phyloP scores from a whole-genome alignment of 176 grass and related monocot species.

The Elaeis guineensis region DNA sequence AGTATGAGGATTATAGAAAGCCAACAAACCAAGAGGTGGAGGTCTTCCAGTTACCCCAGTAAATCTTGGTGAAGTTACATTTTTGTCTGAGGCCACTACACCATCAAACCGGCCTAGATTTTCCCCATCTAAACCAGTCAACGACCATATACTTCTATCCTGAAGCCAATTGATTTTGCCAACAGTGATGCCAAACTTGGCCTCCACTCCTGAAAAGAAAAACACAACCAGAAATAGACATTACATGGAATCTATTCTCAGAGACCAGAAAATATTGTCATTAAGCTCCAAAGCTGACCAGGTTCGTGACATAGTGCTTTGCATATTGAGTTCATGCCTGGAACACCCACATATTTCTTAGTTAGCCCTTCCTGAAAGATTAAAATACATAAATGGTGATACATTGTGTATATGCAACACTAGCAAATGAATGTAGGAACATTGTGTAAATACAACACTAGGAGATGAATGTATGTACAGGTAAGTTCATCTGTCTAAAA shows the following conservation, averaged over 20 bases:
- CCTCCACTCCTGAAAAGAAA: constrained; percentile 47
- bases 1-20: not conserved
- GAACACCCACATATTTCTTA: constrained; percentile 80
- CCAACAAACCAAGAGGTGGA: constrained; percentile 66
- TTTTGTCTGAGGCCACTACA: constrained; percentile 76
- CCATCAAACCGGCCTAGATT: constrained; percentile 73
- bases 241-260: not conserved
- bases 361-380: constrained; percentile 37
- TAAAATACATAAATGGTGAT: not conserved
- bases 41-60: constrained; percentile 54
- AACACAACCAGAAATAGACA: constrained; percentile 4
- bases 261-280: not conserved
- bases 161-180: constrained; percentile 77
- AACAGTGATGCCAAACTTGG: constrained; percentile 78
- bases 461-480: no score
- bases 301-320: constrained; percentile 65
- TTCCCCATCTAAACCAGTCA: constrained; percentile 68
- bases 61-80: constrained; percentile 53
- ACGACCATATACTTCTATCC: constrained; percentile 56
- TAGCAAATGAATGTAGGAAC: not conserved
- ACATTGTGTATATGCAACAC: not conserved
- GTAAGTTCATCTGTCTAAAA: no score
- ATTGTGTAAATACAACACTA: not conserved
- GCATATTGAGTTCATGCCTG: constrained; percentile 89
- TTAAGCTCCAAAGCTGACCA: constrained; percentile 36